phyloP scores from a whole-genome alignment of 2,329 filamentous ascomycete genomes.

The Fusarium graminum region DNA sequence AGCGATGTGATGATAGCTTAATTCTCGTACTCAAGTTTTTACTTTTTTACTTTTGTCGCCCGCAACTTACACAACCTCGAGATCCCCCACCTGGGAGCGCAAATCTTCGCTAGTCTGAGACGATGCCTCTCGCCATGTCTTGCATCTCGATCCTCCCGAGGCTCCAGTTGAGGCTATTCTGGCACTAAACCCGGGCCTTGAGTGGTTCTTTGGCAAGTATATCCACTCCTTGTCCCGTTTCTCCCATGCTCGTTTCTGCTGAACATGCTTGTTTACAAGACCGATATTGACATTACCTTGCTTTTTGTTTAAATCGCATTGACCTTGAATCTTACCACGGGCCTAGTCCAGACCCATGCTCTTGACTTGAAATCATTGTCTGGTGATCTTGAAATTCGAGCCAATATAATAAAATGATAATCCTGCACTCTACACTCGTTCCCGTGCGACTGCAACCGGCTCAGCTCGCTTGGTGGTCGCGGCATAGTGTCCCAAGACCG shows the following conservation, averaged over 20 bases:
- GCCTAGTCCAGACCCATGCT: conserved; percentile 18
- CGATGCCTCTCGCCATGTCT: conserved; percentile 44
- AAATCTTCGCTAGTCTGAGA: conserved; percentile 37
- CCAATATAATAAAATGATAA: conserved; percentile 17
- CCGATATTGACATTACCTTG: conserved; percentile 6
- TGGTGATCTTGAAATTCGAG: conserved; percentile 5
- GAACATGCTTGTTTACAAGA: conserved; percentile 29
- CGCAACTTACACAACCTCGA: conserved; percentile 22
- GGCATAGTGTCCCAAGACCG: conserved; percentile 3
- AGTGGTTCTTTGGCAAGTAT: conserved; percentile 24
- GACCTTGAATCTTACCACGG: conserved; percentile 15
- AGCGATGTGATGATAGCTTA: background rate
- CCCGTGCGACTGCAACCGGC: conserved; percentile 26
- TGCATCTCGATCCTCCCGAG: conserved; percentile 51
- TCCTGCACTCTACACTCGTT: conserved; percentile 27
- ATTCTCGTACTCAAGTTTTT: conserved; percentile 6
- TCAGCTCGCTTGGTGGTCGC: conserved; percentile 23
- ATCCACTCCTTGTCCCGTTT: conserved; percentile 20
- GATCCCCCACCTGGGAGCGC: conserved; percentile 30
- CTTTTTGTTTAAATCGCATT: conserved; percentile 20
- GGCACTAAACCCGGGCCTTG: conserved; percentile 44
- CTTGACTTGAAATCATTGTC: conserved; percentile 7
- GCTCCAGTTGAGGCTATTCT: conserved; percentile 45
- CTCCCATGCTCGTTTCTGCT: conserved; percentile 8
- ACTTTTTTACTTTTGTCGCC: conserved; percentile 8